Percentiles rank a stretch among this genome's conserved stretches.
These are phyloP conservation scores for Microcyclospora tardicrescens DNA, from an alignment of 2,329 filamentous ascomycete genomes.

Conservation along the genomic window DNA sequence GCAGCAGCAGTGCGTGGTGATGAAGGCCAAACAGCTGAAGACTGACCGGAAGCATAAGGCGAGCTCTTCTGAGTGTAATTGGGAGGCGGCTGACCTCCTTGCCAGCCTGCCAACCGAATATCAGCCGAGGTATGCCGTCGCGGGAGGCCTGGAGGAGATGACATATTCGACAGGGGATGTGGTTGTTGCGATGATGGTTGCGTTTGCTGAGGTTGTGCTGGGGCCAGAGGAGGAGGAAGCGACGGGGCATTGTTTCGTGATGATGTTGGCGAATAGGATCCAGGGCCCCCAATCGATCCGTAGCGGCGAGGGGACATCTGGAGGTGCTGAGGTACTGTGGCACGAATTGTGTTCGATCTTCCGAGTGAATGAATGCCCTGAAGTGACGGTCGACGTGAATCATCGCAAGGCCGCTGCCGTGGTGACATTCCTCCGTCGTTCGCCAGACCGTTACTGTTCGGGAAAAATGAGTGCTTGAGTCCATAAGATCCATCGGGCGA, in stretches of 20 bases:
- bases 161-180: constrained; percentile 44
- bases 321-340: constrained; percentile 69
- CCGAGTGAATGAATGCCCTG: constrained; percentile 38
- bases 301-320: constrained; percentile 62
- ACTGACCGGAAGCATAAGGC: constrained; percentile 53
- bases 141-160: constrained; percentile 52
- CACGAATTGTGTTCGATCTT: constrained; percentile 49
- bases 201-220: constrained; percentile 27
- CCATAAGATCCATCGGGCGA: constrained; percentile 47
- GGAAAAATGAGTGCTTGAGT: constrained; percentile 29
- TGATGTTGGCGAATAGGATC: constrained; percentile 55
- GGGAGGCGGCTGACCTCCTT: constrained; percentile 54
- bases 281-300: constrained; percentile 64
- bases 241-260: constrained; percentile 46
- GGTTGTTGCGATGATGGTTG: constrained; percentile 43
- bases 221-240: constrained; percentile 47
- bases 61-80: constrained; percentile 38
- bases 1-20: constrained; percentile 41
- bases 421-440: constrained; percentile 45
- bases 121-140: constrained; percentile 91
- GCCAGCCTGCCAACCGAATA: constrained; percentile 59
- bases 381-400: constrained; percentile 59
- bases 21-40: constrained; percentile 52
- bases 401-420: constrained; percentile 74
- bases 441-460: constrained; percentile 11